These are phyloP conservation scores for Ramichloridium luteum DNA, from an alignment of 2,329 filamentous ascomycete species.

Conservation along the genomic window DNA sequence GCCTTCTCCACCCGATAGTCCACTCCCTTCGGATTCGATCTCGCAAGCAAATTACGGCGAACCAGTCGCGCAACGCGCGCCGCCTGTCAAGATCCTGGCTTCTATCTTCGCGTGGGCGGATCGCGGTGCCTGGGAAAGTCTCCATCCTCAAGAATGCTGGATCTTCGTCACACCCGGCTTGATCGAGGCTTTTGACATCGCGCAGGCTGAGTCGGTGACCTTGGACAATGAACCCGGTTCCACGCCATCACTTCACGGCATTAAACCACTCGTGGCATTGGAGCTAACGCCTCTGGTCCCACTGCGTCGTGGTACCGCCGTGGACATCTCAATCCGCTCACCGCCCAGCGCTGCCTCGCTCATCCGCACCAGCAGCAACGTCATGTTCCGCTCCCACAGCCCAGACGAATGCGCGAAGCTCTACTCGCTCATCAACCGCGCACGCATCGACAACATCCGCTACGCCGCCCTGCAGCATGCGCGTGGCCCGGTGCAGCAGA, in stretches of 20 bases:
- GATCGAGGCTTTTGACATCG: conserved; percentile 50
- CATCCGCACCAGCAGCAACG: conserved; percentile 58
- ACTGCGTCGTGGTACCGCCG: conserved; percentile 75
- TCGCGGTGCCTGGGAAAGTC: conserved; percentile 47
- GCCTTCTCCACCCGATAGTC: conserved; percentile 13
- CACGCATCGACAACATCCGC: conserved; percentile 83
- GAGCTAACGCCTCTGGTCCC: conserved; percentile 87
- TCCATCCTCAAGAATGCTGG: conserved; percentile 51
- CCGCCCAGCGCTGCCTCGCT: conserved; percentile 63
- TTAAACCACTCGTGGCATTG: conserved; percentile 51
- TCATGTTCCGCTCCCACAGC: conserved; percentile 77
- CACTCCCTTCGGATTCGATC: conserved; percentile 70
- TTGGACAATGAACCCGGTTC: conserved; percentile 27
- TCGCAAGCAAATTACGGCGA: conserved; percentile 59
- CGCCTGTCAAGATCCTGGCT: conserved; percentile 45
- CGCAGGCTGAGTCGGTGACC: conserved; percentile 33
- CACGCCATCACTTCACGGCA: conserved; percentile 25
- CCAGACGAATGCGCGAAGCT: conserved; percentile 67
- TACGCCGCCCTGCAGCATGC: conserved; percentile 70
- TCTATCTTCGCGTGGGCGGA: conserved; percentile 54
- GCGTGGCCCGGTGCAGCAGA: conserved; percentile 43
- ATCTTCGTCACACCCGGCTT: conserved; percentile 52
- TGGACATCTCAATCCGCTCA: conserved; percentile 89
- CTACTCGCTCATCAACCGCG: conserved; percentile 76
- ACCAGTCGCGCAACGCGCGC: conserved; percentile 24